Conservation (phyloP, 768 basidiomycete genomes). For the Psilocybe cubensis region DNA sequence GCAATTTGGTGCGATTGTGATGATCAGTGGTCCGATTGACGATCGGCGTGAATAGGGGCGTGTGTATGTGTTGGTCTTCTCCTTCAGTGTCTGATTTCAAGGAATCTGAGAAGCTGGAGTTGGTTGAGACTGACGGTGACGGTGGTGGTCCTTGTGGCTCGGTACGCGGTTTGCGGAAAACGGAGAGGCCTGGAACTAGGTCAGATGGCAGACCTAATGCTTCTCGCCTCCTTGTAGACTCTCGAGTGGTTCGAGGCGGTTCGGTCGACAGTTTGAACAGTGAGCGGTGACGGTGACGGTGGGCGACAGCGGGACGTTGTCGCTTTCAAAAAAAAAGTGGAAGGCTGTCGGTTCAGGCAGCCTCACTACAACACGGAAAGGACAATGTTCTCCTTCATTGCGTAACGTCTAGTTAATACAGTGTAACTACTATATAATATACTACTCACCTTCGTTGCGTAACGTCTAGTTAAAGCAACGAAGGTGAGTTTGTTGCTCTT, state of each 20-base stretch:
- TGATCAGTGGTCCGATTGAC: too few relatives aligned
- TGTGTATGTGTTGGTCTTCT: too few relatives aligned
- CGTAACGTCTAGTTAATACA: not conserved
- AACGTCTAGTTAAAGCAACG: not conserved
- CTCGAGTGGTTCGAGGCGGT: not conserved
- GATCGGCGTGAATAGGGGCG: too few relatives aligned
- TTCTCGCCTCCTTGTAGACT: not conserved
- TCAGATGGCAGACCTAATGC: not conserved
- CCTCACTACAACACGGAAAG: not conserved
- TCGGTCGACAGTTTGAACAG: not conserved
- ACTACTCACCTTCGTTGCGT: not conserved
- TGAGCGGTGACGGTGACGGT: too few relatives aligned
- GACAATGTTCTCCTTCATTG: not conserved
- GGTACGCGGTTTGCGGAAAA: too few relatives aligned
- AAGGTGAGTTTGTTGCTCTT: too few relatives aligned
- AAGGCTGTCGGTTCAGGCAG: too few relatives aligned
- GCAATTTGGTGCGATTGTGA: not conserved
- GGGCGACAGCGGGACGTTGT: not conserved
- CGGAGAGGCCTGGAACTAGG: not conserved
- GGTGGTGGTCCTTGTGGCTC: not conserved
- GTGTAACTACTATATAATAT: not conserved
- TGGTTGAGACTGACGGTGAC: not conserved
- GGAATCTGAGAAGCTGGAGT: not conserved
- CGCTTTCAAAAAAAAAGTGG: not conserved
- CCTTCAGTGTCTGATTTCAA: not conserved